Evolutionary conservation across 1,139 yeast genomes (phyloP).

Genomic region (Suhomyces kunorum): DNA sequence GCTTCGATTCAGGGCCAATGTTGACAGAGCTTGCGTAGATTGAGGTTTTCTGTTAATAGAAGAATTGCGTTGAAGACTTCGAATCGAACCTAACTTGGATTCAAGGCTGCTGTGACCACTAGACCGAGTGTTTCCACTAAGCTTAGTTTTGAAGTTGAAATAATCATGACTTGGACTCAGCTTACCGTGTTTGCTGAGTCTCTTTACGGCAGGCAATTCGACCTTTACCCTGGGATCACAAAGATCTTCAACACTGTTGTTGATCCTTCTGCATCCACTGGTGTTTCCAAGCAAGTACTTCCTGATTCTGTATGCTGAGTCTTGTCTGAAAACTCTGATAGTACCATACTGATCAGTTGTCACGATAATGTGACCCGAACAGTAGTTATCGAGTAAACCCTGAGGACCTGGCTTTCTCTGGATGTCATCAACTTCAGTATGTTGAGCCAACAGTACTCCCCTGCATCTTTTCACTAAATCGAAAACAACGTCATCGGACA

Average conservation of each 20-base stretch:
- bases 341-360: slow-evolving; percentile 76
- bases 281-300: slow-evolving; percentile 20
- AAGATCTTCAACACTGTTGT: slow-evolving; percentile 2
- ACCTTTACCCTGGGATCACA: slow-evolving; percentile 6
- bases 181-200: slow-evolving; percentile 14
- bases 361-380: slow-evolving; percentile 55
- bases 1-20: slow-evolving; percentile 1
- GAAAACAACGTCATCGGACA: slow-evolving; percentile 77
- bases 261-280: neutral
- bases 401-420: slow-evolving; percentile 1
- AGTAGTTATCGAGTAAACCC: slow-evolving; percentile 1
- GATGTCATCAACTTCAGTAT: neutral
- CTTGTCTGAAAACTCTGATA: slow-evolving; percentile 79
- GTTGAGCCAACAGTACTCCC: slow-evolving; percentile 1
- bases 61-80: neutral
- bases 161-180: slow-evolving; percentile 16
- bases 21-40: slow-evolving; percentile 1
- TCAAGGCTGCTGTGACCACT: slow-evolving; percentile 2
- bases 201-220: slow-evolving; percentile 12
- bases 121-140: slow-evolving; percentile 3
- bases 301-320: slow-evolving; percentile 53
- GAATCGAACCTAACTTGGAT: neutral
- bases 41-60: neutral
- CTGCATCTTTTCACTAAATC: slow-evolving; percentile 49
- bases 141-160: slow-evolving; percentile 8